Conservation (phyloP, 345 rosid species). For the Gossypium stocksii region DNA sequence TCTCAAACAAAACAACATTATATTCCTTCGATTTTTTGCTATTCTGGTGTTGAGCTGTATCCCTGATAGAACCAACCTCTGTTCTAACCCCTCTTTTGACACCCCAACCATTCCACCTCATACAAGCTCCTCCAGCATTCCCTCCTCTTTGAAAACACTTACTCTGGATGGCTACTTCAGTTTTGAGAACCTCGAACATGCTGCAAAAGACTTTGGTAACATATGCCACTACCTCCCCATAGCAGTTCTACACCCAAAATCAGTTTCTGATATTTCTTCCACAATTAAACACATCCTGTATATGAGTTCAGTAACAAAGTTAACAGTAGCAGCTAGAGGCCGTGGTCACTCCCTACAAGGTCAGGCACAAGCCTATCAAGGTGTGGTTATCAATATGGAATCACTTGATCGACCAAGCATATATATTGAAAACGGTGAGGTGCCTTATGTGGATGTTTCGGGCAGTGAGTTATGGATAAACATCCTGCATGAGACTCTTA, state of each 20-base stretch:
- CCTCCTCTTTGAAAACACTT: constrained; percentile 38
- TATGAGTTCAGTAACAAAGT: constrained; percentile 54
- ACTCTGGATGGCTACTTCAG: constrained; percentile 57
- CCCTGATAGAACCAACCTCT: constrained; percentile 46
- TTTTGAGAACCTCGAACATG: constrained; percentile 51
- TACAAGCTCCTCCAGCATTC: constrained; percentile 28
- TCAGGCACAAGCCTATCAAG: constrained; percentile 78
- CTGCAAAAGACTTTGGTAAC: constrained; percentile 85
- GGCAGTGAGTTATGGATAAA: constrained; percentile 93
- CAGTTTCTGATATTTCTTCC: constrained; percentile 75
- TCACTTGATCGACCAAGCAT: constrained; percentile 47
- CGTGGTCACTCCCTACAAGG: constrained; percentile 95
- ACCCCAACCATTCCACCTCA: constrained; percentile 26
- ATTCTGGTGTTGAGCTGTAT: constrained; percentile 56
- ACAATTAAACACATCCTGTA: constrained; percentile 46
- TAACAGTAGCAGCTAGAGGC: constrained; percentile 92
- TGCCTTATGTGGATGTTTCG: constrained; percentile 75
- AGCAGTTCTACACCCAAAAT: constrained; percentile 71
- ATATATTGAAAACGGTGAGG: constrained; percentile 37
- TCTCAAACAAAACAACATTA: constrained; percentile 36
- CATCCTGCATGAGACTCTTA: constrained; percentile 72
- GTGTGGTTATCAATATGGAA: constrained; percentile 80
- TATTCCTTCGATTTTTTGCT: constrained; percentile 41
- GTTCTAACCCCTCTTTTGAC: constrained; percentile 37
- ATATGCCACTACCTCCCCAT: constrained; percentile 55